These are phyloP conservation scores for Coemansia sp. DNA, from an alignment of 192 early-diverging fungal species.

Conservation along the genomic window DNA sequence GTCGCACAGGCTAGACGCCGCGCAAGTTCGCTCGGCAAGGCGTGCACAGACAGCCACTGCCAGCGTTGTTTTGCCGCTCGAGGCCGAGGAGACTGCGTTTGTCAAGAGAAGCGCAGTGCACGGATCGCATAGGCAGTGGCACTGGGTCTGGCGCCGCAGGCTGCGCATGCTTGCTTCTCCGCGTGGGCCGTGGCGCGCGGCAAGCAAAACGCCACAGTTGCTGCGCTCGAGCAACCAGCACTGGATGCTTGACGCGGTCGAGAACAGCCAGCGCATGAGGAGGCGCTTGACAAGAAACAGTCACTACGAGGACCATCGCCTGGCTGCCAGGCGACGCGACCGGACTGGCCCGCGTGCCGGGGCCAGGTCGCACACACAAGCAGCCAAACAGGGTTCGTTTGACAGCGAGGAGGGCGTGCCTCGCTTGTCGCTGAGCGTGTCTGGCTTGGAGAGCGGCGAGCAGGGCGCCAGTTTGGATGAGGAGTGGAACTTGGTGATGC, in stretches of 20 bases:
- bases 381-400: not conserved
- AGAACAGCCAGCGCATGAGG: constrained; percentile 46
- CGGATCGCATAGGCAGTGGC: constrained; percentile 21
- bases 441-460: constrained; percentile 5
- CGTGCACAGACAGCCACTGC: constrained; percentile 32
- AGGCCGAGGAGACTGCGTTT: constrained; percentile 23
- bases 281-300: constrained; percentile 22
- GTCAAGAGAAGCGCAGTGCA: constrained; percentile 14
- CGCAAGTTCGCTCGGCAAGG: constrained; percentile 25
- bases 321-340: constrained; percentile 39
- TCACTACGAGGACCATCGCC: constrained; percentile 24
- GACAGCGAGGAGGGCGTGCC: constrained; percentile 26
- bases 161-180: constrained; percentile 25
- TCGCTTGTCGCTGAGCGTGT: constrained; percentile 33
- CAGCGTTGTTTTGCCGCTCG: constrained; percentile 28
- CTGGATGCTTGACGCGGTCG: constrained; percentile 43
- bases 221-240: constrained; percentile 6
- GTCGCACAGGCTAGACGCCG: constrained; percentile 15
- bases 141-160: constrained; percentile 30
- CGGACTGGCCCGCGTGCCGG: constrained; percentile 17
- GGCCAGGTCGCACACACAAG: not conserved
- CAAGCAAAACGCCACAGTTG: not conserved
- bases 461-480: constrained; percentile 17
- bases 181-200: constrained; percentile 31
- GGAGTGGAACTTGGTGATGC: constrained; percentile 44